Conservation (phyloP, 2,329 filamentous ascomycete genomes). For the Penicillium sp. region DNA sequence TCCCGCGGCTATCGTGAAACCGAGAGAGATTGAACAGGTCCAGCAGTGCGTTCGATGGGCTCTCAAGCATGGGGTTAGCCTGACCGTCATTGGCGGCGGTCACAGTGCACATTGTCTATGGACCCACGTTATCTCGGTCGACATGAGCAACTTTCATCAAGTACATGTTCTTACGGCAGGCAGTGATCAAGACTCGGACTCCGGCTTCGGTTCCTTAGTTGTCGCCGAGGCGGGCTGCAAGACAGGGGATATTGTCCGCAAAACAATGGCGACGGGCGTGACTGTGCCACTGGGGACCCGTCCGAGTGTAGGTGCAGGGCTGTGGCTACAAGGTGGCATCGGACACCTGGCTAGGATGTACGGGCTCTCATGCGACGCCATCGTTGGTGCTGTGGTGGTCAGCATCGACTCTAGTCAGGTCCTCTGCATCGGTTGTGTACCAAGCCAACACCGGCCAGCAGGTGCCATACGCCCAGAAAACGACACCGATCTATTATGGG, state of each 20-base stretch:
- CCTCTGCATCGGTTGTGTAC: conserved; percentile 53
- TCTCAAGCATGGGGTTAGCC: conserved; percentile 42
- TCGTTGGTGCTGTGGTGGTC: conserved; percentile 50
- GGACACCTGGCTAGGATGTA: conserved; percentile 56
- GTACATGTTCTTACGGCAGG: conserved; percentile 44
- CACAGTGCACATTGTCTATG: conserved; percentile 60
- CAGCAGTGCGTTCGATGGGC: conserved; percentile 59
- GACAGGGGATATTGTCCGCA: conserved; percentile 53
- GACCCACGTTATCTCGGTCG: conserved; percentile 54
- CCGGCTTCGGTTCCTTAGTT: conserved; percentile 37
- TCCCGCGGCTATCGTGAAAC: conserved; percentile 49
- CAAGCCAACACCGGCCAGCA: conserved; percentile 43
- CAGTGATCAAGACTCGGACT: conserved; percentile 12
- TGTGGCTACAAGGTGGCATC: conserved; percentile 65
- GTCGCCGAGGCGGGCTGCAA: conserved; percentile 58
- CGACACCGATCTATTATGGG: conserved; percentile 57
- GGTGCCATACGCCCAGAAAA: conserved; percentile 46
- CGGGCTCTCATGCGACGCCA: conserved; percentile 59
- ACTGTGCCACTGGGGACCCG: conserved; percentile 60
- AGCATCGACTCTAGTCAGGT: conserved; percentile 23
- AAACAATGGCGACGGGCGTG: conserved; percentile 48
- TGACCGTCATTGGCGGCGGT: conserved; percentile 57
- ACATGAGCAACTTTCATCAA: conserved; percentile 58
- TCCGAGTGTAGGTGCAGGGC: conserved; percentile 61
- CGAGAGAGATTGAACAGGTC: conserved; percentile 49